Base-by-base conservation (phyloP, 2,329 filamentous ascomycete species). In the Nemania sp. region DNA sequence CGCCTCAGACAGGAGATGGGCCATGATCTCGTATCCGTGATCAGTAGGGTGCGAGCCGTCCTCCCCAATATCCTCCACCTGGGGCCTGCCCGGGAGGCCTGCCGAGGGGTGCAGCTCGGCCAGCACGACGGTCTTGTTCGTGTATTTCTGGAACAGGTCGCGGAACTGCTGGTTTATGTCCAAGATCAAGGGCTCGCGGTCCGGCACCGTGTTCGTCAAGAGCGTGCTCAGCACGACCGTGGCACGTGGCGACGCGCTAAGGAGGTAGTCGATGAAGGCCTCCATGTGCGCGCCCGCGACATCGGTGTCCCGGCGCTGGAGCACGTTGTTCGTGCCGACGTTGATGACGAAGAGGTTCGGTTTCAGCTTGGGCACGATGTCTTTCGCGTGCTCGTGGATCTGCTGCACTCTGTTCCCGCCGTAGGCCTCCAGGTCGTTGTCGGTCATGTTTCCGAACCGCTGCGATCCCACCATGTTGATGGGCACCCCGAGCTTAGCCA, bases 301-400 rank as follows among this genome's bases (percentile, higher is more conserved):
- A 51, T 74, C 67, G 29, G 74, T 67, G 29, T 77, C 73, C 20
- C 62, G 57, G n/a, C 72, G 47, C 41, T 78, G 77, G 22, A 77
- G 69, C 11, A 75, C 75, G 56, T 80, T 78, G 66, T 79, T 80
- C 13, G 77, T 76, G 20, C 78, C 78, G 29, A 74, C 72, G 38
- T 79, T 75, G 58, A 80, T 76, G 20, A 78, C n/a, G 57, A 79
- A 76, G 3, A 79, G 7, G 60, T 80, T 78, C 3, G 78, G 78
- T 41, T 70, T 68, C 22, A 73, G 57, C 27, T 73, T 52, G 1
- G 74, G 70, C 6, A 76, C 74, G 58, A 76, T 75, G 2, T 59
- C 51, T 18, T 56, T 75, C 1, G 77, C 76, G 49, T 76, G 76
- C 20, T 74, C 71, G 59, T 75, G 64, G 20, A 77, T 76, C 57